phyloP scores from a whole-genome alignment of 2,329 filamentous ascomycete species.

The Esteya vermicola region DNA sequence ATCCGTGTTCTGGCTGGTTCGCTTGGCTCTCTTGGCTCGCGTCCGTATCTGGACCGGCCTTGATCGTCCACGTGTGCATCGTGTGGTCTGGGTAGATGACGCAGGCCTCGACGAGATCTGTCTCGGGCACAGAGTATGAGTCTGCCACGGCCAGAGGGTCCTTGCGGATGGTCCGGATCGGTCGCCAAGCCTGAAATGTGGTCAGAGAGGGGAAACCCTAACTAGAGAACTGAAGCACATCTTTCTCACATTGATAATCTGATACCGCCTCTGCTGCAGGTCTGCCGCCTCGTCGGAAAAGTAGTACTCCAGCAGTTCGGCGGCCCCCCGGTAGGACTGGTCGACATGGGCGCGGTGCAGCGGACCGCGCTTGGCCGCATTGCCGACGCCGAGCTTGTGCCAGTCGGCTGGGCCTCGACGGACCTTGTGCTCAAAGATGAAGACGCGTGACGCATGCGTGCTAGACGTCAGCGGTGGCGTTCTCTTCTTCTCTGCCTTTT shows the following conservation, averaged over 20 bases:
- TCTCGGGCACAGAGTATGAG: constrained; percentile 20
- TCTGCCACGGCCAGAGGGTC: constrained; percentile 27
- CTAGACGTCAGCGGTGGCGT: not conserved
- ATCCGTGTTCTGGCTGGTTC: no score
- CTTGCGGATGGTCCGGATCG: constrained; percentile 29
- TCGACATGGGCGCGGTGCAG: constrained; percentile 34
- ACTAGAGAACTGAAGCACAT: not conserved
- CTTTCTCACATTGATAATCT: constrained; percentile 11
- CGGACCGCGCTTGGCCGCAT: constrained; percentile 37
- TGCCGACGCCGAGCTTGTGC: constrained; percentile 53
- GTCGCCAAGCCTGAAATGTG: constrained; percentile 33
- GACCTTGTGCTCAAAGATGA: constrained; percentile 58
- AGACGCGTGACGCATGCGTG: constrained; percentile 38
- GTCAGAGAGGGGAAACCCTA: not conserved
- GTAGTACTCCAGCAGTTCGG: constrained; percentile 10
- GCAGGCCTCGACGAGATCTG: constrained; percentile 22
- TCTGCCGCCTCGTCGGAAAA: constrained; percentile 11
- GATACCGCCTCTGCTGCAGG: constrained; percentile 8
- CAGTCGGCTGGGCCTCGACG: constrained; percentile 38
- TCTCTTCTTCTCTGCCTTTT: no score
- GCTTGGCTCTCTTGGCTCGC: not conserved
- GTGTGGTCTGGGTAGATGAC: constrained; percentile 20
- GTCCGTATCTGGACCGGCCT: constrained; percentile 7
- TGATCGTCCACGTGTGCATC: constrained; percentile 24
- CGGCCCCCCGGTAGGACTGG: constrained; percentile 17